Conservation (phyloP, 331 rosid genomes). For the Rhamnella rubrinervis region DNA sequence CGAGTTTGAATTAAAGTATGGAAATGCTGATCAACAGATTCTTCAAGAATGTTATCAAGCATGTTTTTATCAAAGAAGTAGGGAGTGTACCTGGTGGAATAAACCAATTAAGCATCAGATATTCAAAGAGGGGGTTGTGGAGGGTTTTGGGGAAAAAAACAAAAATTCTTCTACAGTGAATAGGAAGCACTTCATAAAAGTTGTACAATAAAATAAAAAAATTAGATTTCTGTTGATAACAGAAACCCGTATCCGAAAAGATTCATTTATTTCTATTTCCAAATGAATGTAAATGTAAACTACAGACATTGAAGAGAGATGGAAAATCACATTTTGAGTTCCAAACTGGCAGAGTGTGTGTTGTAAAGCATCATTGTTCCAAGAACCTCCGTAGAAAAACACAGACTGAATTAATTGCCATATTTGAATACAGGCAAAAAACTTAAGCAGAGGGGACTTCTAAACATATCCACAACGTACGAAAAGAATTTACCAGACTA, state of each 20-base stretch:
- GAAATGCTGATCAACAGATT: constrained; percentile 96
- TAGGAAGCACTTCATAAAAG: constrained; percentile 2
- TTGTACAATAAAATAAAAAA: constrained; percentile 9
- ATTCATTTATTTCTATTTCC: no score
- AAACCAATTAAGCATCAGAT: constrained; percentile 31
- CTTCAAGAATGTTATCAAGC: constrained; percentile 98
- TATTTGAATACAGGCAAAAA: no score
- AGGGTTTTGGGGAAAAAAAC: not conserved
- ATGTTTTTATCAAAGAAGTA: constrained; percentile 92
- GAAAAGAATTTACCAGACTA: no score
- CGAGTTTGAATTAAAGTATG: constrained; percentile 91
- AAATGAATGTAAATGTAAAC: no score
- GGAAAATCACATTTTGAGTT: no score
- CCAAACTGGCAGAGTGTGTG: no score
- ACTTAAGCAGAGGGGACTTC: no score
- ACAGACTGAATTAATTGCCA: no score
- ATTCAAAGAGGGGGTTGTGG: no score
- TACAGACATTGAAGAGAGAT: no score
- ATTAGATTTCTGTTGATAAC: constrained; percentile 17
- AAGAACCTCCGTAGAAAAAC: no score
- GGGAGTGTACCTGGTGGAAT: constrained; percentile 85
- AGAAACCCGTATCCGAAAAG: not conserved
- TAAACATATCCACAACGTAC: not conserved
- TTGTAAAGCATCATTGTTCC: no score
- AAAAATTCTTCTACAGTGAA: not conserved